These are phyloP conservation scores for Fusarium avenaceum DNA, from an alignment of 2,329 filamentous ascomycete genomes.

Conservation along the genomic window DNA sequence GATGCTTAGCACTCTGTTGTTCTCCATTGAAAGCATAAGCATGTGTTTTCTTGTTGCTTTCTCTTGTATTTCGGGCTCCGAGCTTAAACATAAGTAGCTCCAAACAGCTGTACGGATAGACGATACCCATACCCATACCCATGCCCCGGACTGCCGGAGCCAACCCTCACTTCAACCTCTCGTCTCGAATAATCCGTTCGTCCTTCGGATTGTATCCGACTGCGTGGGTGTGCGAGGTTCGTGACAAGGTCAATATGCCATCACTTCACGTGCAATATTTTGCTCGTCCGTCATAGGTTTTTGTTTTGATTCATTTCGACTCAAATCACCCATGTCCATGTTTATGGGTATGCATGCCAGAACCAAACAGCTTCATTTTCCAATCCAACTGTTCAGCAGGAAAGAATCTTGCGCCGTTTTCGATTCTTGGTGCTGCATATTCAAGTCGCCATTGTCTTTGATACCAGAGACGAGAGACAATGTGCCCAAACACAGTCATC, in stretches of 20 bases:
- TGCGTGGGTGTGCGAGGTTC: neutral
- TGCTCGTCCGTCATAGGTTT: neutral
- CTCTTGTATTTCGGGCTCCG: neutral
- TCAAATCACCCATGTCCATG: neutral
- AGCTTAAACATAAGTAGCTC: neutral
- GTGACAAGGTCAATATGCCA: neutral
- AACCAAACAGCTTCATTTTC: neutral
- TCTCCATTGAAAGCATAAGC: too few species aligned
- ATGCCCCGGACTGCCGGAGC: neutral
- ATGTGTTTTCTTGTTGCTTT: neutral
- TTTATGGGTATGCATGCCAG: neutral
- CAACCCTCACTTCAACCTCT: neutral
- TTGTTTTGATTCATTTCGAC: neutral
- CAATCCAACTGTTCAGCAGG: neutral
- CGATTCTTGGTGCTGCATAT: neutral
- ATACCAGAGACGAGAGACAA: neutral
- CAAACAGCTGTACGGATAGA: neutral
- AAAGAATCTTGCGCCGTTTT: neutral
- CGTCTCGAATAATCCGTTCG: slow-evolving; percentile 15
- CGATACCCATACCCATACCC: neutral
- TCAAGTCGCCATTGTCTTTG: neutral
- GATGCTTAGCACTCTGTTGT: too few species aligned
- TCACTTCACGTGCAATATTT: neutral
- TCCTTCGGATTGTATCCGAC: neutral
- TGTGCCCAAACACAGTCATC: neutral